Evolutionary conservation across 2,329 filamentous ascomycete species (phyloP).

Genomic region (Botrytis byssoidea): DNA sequence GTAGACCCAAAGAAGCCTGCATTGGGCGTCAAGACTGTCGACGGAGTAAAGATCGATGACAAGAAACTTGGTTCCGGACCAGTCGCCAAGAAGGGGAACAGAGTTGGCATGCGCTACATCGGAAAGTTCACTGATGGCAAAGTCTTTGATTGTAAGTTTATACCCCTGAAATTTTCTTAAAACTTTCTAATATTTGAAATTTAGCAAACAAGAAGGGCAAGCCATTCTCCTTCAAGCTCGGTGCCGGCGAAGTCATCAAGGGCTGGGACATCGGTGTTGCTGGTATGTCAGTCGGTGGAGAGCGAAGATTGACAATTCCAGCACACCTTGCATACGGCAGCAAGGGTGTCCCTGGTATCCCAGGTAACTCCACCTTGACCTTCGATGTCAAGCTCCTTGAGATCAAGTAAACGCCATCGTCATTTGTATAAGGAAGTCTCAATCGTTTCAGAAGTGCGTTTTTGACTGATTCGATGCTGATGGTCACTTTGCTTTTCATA

Average conservation of each 20-base stretch:
- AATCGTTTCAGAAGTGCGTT: constrained; percentile 8
- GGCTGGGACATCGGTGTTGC: constrained; percentile 94
- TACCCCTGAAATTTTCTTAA: neutral
- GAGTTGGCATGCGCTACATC: constrained; percentile 93
- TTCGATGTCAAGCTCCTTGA: constrained; percentile 89
- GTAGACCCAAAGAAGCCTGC: constrained; percentile 48
- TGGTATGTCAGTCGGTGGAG: constrained; percentile 90
- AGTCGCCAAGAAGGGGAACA: constrained; percentile 84
- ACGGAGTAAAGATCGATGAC: constrained; percentile 92
- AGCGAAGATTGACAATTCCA: constrained; percentile 89
- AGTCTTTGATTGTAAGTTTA: constrained; percentile 83
- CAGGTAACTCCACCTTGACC: constrained; percentile 82
- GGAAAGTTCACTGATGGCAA: constrained; percentile 94
- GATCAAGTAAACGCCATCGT: constrained; percentile 64
- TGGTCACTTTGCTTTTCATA: constrained; percentile 27
- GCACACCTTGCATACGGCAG: constrained; percentile 86
- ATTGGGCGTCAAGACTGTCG: constrained; percentile 72
- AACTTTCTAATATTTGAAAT: constrained; percentile 16
- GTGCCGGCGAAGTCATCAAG: constrained; percentile 94
- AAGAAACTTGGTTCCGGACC: constrained; percentile 86
- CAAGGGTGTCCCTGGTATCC: constrained; percentile 79
- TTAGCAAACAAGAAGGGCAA: constrained; percentile 97
- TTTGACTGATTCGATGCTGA: constrained; percentile 25
- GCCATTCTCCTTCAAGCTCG: constrained; percentile 94
- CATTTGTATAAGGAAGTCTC: neutral